Base-by-base conservation (phyloP, 2,329 filamentous ascomycete species). In the Colletotrichum karsti region DNA sequence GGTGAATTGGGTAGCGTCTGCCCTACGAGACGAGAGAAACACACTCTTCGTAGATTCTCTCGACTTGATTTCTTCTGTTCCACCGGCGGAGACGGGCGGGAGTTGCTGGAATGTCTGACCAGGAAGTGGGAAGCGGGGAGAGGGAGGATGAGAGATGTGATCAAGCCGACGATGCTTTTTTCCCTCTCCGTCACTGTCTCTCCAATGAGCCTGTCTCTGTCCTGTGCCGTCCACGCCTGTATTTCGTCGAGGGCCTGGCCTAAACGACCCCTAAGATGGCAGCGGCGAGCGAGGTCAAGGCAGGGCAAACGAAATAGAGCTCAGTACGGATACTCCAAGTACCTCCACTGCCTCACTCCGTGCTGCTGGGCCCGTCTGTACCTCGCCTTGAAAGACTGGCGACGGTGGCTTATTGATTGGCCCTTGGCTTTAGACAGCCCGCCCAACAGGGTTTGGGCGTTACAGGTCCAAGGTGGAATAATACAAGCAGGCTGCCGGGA, bases 401-500 rank as follows among this genome's bases (percentile, higher is more conserved):
- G 37, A 44, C 51, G 54, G 62, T 64, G 54, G 62, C 65, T 44
- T 60, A 41, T 37, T 68, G 65, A 48, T 48, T 56, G 61, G 28
- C 54, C 61, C 54, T 53, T 50, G 62, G 54, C 48, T 66, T 68
- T 54, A 37, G 41, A 58, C 65, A 58, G 39, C 62, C 33, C 15
- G 33, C 33, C 33, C 33, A 35, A 35, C 33, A 60, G 48, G 39
- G 62, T 65, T 61, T 68, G 65, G 54, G 61, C 65, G 65, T 64
- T 60, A 51, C 46, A 54, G 48, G 61, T 60, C 61, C 37, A 68
- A 59, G 60, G 39, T 35, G 60, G 64, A 63, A 59, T 48, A 63
- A 59, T 48, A 50, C 65, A 65, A 68, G 65, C 61, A 68, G 62
- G 65, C 65, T 68, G 54, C 55, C 62, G 61, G 54, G 61, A 65